Conservation (phyloP, 2,329 filamentous ascomycete species). For the Helicocarpus griseus region DNA sequence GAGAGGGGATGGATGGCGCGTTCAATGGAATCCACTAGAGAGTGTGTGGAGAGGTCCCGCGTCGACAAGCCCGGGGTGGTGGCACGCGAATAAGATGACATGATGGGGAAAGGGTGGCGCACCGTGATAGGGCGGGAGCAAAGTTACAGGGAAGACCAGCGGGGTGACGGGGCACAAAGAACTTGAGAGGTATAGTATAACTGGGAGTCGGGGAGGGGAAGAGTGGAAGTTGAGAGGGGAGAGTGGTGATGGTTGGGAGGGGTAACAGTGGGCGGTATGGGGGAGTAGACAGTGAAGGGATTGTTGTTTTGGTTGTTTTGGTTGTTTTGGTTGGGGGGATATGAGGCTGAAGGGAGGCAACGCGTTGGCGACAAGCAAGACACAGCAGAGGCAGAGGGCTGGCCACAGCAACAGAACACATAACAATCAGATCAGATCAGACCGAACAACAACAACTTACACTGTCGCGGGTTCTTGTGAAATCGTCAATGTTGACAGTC, state of each 20-base stretch:
- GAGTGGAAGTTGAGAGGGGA: not conserved
- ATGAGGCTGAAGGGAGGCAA: not conserved
- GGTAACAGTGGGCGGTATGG: not conserved
- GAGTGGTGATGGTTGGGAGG: not conserved
- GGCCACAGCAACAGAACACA: conserved; percentile 3
- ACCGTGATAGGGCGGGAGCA: too few relatives aligned
- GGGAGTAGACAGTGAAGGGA: not conserved
- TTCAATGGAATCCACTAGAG: not conserved
- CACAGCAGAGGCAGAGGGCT: not conserved
- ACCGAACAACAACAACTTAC: conserved; percentile 46
- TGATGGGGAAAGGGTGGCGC: not conserved
- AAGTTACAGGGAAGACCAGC: not conserved
- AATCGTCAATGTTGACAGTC: conserved; percentile 57
- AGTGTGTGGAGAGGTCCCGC: not conserved
- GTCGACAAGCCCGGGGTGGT: not conserved
- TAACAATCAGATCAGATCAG: not conserved
- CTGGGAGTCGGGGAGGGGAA: not conserved
- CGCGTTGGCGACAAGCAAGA: not conserved
- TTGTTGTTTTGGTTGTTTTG: not conserved
- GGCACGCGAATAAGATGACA: not conserved
- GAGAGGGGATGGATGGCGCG: conserved; percentile 5
- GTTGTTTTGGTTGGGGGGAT: not conserved
- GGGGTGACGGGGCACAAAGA: not conserved
- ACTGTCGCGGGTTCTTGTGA: conserved; percentile 69
- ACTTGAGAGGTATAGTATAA: not conserved